These are phyloP conservation scores for Fusarium xyrophilum DNA, from an alignment of 2,329 filamentous ascomycete species.

Conservation along the genomic window DNA sequence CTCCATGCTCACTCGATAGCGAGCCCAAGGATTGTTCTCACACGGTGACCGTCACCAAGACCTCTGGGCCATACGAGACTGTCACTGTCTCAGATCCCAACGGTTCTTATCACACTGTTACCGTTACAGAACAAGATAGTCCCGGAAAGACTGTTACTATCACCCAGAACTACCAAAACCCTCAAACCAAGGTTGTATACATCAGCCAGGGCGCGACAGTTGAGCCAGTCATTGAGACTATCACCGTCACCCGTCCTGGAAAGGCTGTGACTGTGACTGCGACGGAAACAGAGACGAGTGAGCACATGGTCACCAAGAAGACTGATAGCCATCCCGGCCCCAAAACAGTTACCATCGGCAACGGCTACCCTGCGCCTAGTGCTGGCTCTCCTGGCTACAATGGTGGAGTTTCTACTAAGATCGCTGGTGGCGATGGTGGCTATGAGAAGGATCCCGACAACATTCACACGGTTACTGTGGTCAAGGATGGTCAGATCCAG, in stretches of 20 bases:
- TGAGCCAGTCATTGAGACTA: conserved; percentile 37
- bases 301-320: conserved; percentile 36
- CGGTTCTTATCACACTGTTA: conserved; percentile 26
- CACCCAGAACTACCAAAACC: conserved; percentile 23
- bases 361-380: conserved; percentile 17
- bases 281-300: conserved; percentile 29
- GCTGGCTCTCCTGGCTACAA: conserved; percentile 16
- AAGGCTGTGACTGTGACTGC: conserved; percentile 38
- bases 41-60: conserved; percentile 42
- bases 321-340: conserved; percentile 25
- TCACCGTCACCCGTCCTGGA: conserved; percentile 38
- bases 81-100: conserved; percentile 29
- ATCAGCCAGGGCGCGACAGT: conserved; percentile 29
- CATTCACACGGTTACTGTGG: conserved; percentile 24
- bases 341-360: conserved; percentile 25
- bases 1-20: conserved; percentile 40
- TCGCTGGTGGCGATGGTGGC: background rate
- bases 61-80: conserved; percentile 21
- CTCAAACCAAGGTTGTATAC: conserved; percentile 29
- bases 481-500: conserved; percentile 29
- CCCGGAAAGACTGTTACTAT: conserved; percentile 26
- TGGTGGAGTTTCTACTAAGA: conserved; percentile 18
- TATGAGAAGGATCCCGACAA: background rate
- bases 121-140: conserved; percentile 20
- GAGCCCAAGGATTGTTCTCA: conserved; percentile 12